Base-by-base conservation (phyloP, 495 filamentous ascomycete genomes). In the Aspergillus cavernicola region DNA sequence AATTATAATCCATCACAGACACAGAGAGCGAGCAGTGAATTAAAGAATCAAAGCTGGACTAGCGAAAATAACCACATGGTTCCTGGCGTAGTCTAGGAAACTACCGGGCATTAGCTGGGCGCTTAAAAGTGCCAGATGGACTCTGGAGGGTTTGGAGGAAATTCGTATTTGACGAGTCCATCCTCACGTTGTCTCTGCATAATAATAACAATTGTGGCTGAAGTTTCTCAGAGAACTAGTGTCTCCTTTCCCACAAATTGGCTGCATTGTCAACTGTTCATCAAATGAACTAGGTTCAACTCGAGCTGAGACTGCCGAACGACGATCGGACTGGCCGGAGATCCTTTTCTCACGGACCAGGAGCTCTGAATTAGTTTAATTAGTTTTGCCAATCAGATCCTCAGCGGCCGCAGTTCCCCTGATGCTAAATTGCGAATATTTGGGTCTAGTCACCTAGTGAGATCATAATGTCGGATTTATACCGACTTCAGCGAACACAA, bases 301-400 rank as follows among this genome's bases (percentile, higher is more conserved):
- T 6, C 7, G 15, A 45, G 42, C 42, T 45, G 44, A 36, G 44
- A 33, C 43, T 47, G 31, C 18, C 29, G 29, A 36, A 24, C 16
- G 53, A 22, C 43, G 41, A 50, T 54, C 42, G 55, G 55, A 58
- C 37, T 53, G 50, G 44, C 50, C 50, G 55, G 38, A 42, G 49
- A 53, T 52, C 48, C 39, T 43, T 44, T 31, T 39, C 23, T 18
- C 41, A 57, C 42, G 36, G 48, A 57, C 48, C 48, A 57, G 33
- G 35, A 38, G 19, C 19, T 53, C 6, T 26, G 9, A 9, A 32
- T 2, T 15, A 6, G 13, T n/a, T n/a, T n/a, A n/a, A n/a, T n/a
- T n/a, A n/a, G n/a, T n/a, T n/a, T 9, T 28, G 23, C 40, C 50
- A 52, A 52, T 52, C 39, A 52, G 4, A 15, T 33, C 36, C 6